Percentiles rank a stretch among this genome's conserved stretches.
phyloP scores from a whole-genome alignment of 768 basidiomycete species.

The Phaffia australis region DNA sequence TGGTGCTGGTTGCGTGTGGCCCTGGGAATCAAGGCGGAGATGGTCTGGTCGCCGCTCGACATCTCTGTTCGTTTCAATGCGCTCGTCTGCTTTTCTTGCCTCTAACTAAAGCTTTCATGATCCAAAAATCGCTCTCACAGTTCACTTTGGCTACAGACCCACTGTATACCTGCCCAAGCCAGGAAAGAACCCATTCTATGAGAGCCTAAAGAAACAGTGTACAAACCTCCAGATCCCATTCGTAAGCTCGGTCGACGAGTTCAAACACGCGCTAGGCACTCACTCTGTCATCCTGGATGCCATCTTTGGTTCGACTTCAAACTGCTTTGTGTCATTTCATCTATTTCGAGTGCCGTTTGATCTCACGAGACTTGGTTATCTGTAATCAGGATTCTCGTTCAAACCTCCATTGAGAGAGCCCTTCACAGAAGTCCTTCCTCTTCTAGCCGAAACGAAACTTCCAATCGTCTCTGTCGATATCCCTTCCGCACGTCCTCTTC shows the following conservation, averaged over 20 bases:
- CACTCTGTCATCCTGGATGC: slow-evolving; percentile 80
- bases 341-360: background rate
- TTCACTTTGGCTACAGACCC: slow-evolving; percentile 83
- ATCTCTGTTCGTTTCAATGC: slow-evolving; percentile 53
- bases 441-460: slow-evolving; percentile 52
- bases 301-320: slow-evolving; percentile 54
- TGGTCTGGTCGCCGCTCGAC: slow-evolving; percentile 89
- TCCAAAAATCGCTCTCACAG: slow-evolving; percentile 38
- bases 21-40: slow-evolving; percentile 72
- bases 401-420: slow-evolving; percentile 77
- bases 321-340: background rate
- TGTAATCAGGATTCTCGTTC: slow-evolving; percentile 71
- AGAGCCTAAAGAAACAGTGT: slow-evolving; percentile 78
- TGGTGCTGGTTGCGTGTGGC: slow-evolving; percentile 89
- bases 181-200: slow-evolving; percentile 14
- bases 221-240: slow-evolving; percentile 75
- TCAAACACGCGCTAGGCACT: slow-evolving; percentile 27
- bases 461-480: slow-evolving; percentile 94
- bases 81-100: background rate
- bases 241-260: slow-evolving; percentile 45
- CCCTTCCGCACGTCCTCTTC: slow-evolving; percentile 46
- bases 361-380: background rate
- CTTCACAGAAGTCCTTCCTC: slow-evolving; percentile 63
- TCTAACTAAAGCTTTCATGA: background rate
- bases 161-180: slow-evolving; percentile 84